Base-by-base conservation (phyloP, 306 rosid species). In the peach (Prunus persica) region DNA sequence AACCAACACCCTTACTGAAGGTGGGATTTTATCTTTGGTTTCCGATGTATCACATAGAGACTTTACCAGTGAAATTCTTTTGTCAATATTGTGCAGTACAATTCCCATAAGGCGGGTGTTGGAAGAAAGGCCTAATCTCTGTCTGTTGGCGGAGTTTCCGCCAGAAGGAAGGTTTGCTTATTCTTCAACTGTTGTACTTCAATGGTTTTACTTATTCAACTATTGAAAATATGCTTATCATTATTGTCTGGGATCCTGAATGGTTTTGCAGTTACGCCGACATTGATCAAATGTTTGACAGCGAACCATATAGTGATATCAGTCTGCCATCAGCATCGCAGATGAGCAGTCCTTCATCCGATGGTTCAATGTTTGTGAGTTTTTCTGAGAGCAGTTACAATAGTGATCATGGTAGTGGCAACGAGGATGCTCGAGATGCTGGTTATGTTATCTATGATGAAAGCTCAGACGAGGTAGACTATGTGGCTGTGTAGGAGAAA, bases 381-480 rank as follows among this genome's bases (percentile, higher is more conserved):
- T 88, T 93, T 64, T 92, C 97, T 51, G 98, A 90, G 79, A 86
- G 97, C 83, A 92, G 98, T 88, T 92, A 92, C 78, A 92, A 85
- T 41, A 92, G 97, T 41, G 98, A 92, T 71, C 98, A 89, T 66
- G 97, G 97, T 56, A 95, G 98, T 80, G 97, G 98, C 76, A 92
- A 94, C 28, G 98, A 95, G 88, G 97, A 92, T 83, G 91, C 88
- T 56, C 91, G 84, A 79, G 96, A 89, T 71, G 87, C 79, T 52
- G 78, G 81, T 72, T 85, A 73, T 64, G 84, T 83, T 69, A 61
- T 89, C 52, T 95, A 80, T 71, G 97, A 86, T 80, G 97, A 88
- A 83, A 95, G 97, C 81, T 92, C 99, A 9, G 99, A 95, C 34
- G 99, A 92, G 89, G 86, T 87, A 66, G 95, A 92, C 80, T 82